Base-by-base conservation (phyloP, 2,329 filamentous ascomycete genomes). In the Talaromyces sp. region DNA sequence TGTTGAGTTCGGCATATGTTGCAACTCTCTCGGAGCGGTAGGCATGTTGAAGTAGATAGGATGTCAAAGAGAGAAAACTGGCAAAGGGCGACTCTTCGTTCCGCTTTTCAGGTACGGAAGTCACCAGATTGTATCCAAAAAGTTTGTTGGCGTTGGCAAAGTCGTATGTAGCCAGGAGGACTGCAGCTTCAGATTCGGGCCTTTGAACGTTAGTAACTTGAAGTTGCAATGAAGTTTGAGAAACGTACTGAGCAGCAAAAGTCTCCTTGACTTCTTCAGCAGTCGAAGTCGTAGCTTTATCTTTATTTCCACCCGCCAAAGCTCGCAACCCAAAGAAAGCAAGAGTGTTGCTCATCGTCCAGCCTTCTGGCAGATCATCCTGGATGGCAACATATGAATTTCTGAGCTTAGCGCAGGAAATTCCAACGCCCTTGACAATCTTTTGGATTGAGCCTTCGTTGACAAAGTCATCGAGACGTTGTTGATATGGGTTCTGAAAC, bases 91-190 rank as follows among this genome's bases (percentile, higher is more conserved):
- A 85, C 71, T 94, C 88, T 54, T 86, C 83, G 48, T 83, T 86
- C 70, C 89, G 89, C 58, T 77, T 78, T 31, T 88, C 87, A 0
- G 87, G 78, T 6, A 85, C 73, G 27, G 87, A 74, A 2, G 87
- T 88, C 60, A 97, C 87, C 50, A 99, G 79, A 71, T 90, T 93
- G 75, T 91, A 90, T 76, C 92, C 94, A 77, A 99, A 98, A 9
- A 97, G 83, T 78, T 97, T 98, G 81, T 98, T 99, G 39, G 93
- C 90, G 73, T 96, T 90, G 3, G 89, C 88, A 75, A 98, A 98
- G 75, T 98, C 95, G 75, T 98, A 99, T 0, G 92, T 89, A 0
- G 92, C 89, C 39, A 99, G 83, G 3, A 98, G 80, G 2, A 96
- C 83, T 4, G 93, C 88, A 16, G 92, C 90, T 75, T 93, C 88